Conservation (phyloP, 2,329 filamentous ascomycete species). For the Grosmannia huntii region DNA sequence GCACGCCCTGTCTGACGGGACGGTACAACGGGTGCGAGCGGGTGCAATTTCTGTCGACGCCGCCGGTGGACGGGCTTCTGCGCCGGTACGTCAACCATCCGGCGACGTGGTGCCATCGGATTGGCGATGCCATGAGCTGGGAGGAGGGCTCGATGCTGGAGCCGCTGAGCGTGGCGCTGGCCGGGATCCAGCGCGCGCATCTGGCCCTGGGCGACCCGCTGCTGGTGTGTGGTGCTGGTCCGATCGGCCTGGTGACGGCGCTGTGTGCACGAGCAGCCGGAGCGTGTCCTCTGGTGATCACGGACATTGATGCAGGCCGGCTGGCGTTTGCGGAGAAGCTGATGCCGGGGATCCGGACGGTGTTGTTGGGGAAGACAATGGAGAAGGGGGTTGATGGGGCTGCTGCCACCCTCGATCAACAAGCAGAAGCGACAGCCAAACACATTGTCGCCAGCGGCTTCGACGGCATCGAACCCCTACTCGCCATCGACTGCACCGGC, state of each 20-base stretch:
- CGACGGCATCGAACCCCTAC: constrained; percentile 65
- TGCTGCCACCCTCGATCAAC: constrained; percentile 37
- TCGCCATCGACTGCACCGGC: constrained; percentile 87
- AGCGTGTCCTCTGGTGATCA: constrained; percentile 82
- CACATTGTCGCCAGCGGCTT: constrained; percentile 54
- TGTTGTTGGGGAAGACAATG: too few relatives aligned
- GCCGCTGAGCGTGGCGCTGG: constrained; percentile 78
- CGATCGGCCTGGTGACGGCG: constrained; percentile 82
- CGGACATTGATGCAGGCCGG: constrained; percentile 81
- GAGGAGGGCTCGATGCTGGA: constrained; percentile 87
- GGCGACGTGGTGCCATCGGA: constrained; percentile 91
- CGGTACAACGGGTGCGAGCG: constrained; percentile 90
- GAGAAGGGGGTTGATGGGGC: too few relatives aligned
- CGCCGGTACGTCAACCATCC: constrained; percentile 92
- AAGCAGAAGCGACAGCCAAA: constrained; percentile 58
- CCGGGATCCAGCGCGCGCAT: constrained; percentile 72
- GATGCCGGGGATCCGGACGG: constrained; percentile 65
- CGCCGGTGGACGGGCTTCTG: constrained; percentile 75
- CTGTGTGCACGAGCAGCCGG: constrained; percentile 77
- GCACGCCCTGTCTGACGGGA: constrained; percentile 82
- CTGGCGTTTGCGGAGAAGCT: constrained; percentile 75
- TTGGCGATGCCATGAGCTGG: constrained; percentile 66
- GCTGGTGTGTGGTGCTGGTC: constrained; percentile 82
- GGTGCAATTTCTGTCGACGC: constrained; percentile 80
- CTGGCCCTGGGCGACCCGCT: constrained; percentile 77